Conservation (phyloP, 495 filamentous ascomycete species). For the Aspergillus mulundensis region DNA sequence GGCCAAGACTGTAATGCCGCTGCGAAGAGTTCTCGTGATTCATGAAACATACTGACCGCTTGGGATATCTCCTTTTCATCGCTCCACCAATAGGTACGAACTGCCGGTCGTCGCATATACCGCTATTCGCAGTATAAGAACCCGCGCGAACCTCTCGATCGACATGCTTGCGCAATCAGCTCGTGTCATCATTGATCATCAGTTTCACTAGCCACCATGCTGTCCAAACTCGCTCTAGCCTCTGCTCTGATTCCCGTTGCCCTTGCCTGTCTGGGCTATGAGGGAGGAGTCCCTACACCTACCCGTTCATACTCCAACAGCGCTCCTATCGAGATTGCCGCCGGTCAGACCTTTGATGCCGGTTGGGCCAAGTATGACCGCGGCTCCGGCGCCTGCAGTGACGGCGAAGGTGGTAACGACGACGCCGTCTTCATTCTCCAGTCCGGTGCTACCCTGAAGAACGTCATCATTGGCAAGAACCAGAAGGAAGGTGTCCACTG, state of each 20-base stretch:
- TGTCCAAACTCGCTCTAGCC: slow-evolving; percentile 7
- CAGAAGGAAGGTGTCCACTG: slow-evolving; percentile 21
- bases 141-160: background rate
- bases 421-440: slow-evolving; percentile 20
- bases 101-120: background rate
- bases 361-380: slow-evolving; percentile 21
- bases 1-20: slow-evolving; percentile 2
- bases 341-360: slow-evolving; percentile 15
- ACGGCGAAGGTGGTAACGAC: slow-evolving; percentile 10
- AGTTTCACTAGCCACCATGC: slow-evolving; percentile 1
- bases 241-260: slow-evolving; percentile 8
- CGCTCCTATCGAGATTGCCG: slow-evolving; percentile 14
- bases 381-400: slow-evolving; percentile 16
- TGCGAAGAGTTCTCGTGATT: slow-evolving; percentile 6
- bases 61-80: background rate
- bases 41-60: slow-evolving; percentile 3
- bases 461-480: slow-evolving; percentile 20
- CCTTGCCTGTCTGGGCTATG: slow-evolving; percentile 18
- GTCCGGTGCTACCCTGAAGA: slow-evolving; percentile 15
- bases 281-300: slow-evolving; percentile 16
- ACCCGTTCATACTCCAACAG: slow-evolving; percentile 15
- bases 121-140: background rate
- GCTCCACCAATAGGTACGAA: slow-evolving; percentile 8
- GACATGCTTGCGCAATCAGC: slow-evolving; percentile 6
- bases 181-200: background rate